Conservation (phyloP, 352 stramenopile genomes). For the Aphanomyces astaci region DNA sequence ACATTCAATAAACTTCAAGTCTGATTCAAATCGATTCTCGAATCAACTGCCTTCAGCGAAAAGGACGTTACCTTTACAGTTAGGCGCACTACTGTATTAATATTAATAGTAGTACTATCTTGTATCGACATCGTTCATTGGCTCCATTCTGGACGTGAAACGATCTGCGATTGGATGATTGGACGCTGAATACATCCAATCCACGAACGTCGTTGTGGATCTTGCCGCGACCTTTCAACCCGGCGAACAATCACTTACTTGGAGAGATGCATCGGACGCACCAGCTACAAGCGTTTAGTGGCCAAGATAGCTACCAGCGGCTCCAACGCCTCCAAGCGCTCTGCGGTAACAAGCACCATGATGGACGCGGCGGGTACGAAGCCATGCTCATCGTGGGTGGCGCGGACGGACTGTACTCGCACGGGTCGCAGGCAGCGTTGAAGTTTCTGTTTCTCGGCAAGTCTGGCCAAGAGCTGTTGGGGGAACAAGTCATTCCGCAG, state of each 20-base stretch:
- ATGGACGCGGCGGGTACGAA: constrained; percentile 28
- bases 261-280: no score
- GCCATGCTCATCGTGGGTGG: constrained; percentile 59
- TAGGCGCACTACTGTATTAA: no score
- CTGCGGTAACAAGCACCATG: constrained; percentile 29
- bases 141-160: background rate
- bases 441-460: constrained; percentile 71
- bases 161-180: no score
- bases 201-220: no score
- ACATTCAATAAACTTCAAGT: no score
- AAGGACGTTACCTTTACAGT: no score
- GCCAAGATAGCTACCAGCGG: constrained; percentile 46
- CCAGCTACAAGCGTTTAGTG: constrained; percentile 55
- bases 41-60: no score
- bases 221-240: background rate
- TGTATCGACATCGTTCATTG: background rate
- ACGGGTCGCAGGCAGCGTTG: constrained; percentile 46
- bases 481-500: constrained; percentile 64
- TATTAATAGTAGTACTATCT: no score
- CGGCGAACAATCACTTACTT: no score
- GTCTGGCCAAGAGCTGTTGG: constrained; percentile 61
- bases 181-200: no score
- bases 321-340: constrained; percentile 46
- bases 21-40: no score
- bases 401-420: constrained; percentile 61